Percentiles rank a stretch among this genome's conserved stretches.
Evolutionary conservation across 768 basidiomycete genomes (phyloP).

Genomic region (Candolleomyces eurysporus): DNA sequence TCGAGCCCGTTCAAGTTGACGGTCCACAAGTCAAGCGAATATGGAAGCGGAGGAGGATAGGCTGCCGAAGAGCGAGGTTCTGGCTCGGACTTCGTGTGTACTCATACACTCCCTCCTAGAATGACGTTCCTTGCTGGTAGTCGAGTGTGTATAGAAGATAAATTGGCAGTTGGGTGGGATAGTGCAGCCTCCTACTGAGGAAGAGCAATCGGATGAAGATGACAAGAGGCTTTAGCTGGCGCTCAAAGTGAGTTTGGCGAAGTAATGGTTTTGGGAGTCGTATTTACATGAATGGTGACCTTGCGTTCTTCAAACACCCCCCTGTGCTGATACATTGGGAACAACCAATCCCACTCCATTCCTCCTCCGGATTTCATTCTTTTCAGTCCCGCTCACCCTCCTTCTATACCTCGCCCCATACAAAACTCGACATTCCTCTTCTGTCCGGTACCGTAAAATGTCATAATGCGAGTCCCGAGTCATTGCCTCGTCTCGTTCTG

Average conservation of each 20-base stretch:
- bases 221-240: not conserved
- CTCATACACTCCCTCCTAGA: not conserved
- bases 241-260: not conserved
- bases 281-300: too few relatives aligned
- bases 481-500: slow-evolving; percentile 26
- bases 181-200: not conserved
- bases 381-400: slow-evolving; percentile 24
- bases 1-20: too few relatives aligned
- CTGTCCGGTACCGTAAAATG: slow-evolving; percentile 25
- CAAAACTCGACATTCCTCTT: slow-evolving; percentile 18
- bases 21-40: slow-evolving; percentile 31
- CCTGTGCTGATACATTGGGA: too few relatives aligned
- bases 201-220: not conserved
- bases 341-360: slow-evolving; percentile 14
- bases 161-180: slow-evolving; percentile 7
- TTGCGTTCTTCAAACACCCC: too few relatives aligned
- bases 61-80: slow-evolving; percentile 33
- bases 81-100: slow-evolving; percentile 31
- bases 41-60: slow-evolving; percentile 30
- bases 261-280: not conserved
- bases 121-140: slow-evolving; percentile 8
- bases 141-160: slow-evolving; percentile 9
- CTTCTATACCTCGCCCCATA: slow-evolving; percentile 20
- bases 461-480: slow-evolving; percentile 27
- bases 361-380: slow-evolving; percentile 26